Base-by-base conservation (phyloP, 2,329 filamentous ascomycete genomes). In the Colletotrichum sublineola region DNA sequence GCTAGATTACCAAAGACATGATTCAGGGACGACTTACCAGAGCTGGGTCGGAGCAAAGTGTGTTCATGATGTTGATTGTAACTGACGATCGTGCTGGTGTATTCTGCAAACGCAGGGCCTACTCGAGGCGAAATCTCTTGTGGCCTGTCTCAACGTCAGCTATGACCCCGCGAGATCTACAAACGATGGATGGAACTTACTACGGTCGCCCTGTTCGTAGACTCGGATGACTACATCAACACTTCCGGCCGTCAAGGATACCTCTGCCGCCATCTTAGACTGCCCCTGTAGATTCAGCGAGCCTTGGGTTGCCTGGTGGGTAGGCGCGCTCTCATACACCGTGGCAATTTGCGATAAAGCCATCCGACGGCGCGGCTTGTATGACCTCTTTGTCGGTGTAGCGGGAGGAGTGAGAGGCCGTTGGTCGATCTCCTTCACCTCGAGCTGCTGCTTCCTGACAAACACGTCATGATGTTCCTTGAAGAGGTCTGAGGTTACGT, bases 101-200 rank as follows among this genome's bases (percentile, higher is more conserved):
- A 33, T 24, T 2, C 20, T 11, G 20, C 4, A 8, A 5, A 11
- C 50, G 6, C 5, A 18, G 7, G 11, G 11, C 29, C 20, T 53
- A 64, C 15, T 44, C 62, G 9, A 56, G 50, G 20, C 62, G 62
- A 8, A 20, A 1, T 2, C 70, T 57, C 55, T 73, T 73, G 0
- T 2, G 14, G 46, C 24, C 70, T 70, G 8, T 7, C 18, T 1
- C 0, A 5, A 33, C 14, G 24, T 72, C 36, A 60, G 44, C 4
- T 33, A n/a, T 18, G 3, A 20, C 7, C 29, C 29, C 3, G 29
- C 0, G 12, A 9, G 9, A 1, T 6, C 5, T 6, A 14, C 2
- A 14, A n/a, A 24, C 3, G 4, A 18, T 7, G 5, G 2, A 14
- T 18, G 1, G 38, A 14, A 55, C 60, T 55, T 24, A 38, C 70